These are phyloP conservation scores for Leccinum insolens DNA, from an alignment of 1,284 basidiomycete species.

Conservation along the genomic window DNA sequence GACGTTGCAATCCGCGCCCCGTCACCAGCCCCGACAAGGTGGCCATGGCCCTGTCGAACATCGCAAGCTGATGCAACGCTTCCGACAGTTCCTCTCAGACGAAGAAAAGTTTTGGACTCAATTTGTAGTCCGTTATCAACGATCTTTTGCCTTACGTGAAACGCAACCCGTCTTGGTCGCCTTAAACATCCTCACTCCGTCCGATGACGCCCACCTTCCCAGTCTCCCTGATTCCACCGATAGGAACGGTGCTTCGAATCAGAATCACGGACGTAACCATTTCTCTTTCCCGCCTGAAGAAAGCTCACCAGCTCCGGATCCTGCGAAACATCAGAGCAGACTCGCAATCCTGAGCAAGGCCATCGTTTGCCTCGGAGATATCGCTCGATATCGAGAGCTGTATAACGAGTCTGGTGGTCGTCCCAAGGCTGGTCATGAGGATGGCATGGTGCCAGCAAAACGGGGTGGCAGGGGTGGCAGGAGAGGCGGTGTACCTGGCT, in stretches of 20 bases:
- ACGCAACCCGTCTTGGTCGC: constrained; percentile 56
- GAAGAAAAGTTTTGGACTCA: constrained; percentile 90
- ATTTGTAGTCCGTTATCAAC: constrained; percentile 71
- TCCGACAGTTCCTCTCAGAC: constrained; percentile 82
- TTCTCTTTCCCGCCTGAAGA: constrained; percentile 61
- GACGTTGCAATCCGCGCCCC: constrained; percentile 48
- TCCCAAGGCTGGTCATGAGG: constrained; percentile 66
- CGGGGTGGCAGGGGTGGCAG: constrained; percentile 45
- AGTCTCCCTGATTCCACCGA: constrained; percentile 37
- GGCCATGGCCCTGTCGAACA: constrained; percentile 71
- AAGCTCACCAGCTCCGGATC: constrained; percentile 42
- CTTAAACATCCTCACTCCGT: constrained; percentile 50
- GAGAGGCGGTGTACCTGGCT: constrained; percentile 43
- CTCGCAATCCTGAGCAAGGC: constrained; percentile 83
- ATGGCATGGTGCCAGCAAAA: constrained; percentile 42
- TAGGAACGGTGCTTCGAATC: constrained; percentile 17
- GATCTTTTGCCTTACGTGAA: constrained; percentile 67
- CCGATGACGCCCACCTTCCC: constrained; percentile 32
- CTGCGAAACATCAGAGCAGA: constrained; percentile 60
- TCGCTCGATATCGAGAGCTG: constrained; percentile 91
- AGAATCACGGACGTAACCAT: constrained; percentile 44
- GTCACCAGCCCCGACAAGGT: constrained; percentile 44
- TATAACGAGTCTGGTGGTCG: constrained; percentile 76
- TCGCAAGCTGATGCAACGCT: constrained; percentile 84
- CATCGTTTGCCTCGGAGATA: constrained; percentile 91